Percentiles rank a stretch among this genome's conserved stretches.
Conservation (phyloP, 23 red algal species). For the Gracilaria gracilis region DNA sequence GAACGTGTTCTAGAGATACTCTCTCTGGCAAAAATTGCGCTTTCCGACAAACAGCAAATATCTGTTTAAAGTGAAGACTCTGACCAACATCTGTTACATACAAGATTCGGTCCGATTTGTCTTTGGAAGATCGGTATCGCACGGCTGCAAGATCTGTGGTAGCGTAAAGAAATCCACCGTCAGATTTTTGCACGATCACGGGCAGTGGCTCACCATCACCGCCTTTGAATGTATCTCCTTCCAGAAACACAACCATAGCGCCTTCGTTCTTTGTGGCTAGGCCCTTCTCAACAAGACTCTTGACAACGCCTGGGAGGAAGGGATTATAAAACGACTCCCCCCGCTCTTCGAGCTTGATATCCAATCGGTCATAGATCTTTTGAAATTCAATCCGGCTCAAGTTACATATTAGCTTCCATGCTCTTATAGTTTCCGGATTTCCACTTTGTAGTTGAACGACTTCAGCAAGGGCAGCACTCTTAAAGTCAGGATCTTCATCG, state of each 20-base stretch:
- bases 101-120: conserved; percentile 89
- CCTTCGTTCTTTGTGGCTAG: conserved; percentile 86
- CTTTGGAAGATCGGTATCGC: conserved; percentile 81
- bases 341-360: conserved; percentile 84
- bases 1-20: conserved; percentile 94
- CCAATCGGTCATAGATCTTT: conserved; percentile 91
- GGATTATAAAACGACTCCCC: conserved; percentile 99
- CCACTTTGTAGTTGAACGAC: conserved; percentile 93
- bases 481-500: conserved; percentile 93
- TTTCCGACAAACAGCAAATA: conserved; percentile 92
- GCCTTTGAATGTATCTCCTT: conserved; percentile 82
- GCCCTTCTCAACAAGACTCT: conserved; percentile 70
- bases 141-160: conserved; percentile 99
- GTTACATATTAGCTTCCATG: conserved; percentile 92
- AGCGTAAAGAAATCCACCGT: conserved; percentile 96
- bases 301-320: conserved; percentile 74
- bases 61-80: conserved; percentile 95
- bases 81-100: conserved; percentile 99
- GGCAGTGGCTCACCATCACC: conserved; percentile 87
- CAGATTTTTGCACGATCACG: conserved; percentile 93
- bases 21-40: conserved; percentile 66
- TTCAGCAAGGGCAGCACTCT: conserved; percentile 83
- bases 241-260: conserved; percentile 94
- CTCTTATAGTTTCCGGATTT: conserved; percentile 81
- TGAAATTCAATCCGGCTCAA: conserved; percentile 95